These are phyloP conservation scores for Aspergillus avenaceus DNA, from an alignment of 495 filamentous ascomycete genomes.

Conservation along the genomic window DNA sequence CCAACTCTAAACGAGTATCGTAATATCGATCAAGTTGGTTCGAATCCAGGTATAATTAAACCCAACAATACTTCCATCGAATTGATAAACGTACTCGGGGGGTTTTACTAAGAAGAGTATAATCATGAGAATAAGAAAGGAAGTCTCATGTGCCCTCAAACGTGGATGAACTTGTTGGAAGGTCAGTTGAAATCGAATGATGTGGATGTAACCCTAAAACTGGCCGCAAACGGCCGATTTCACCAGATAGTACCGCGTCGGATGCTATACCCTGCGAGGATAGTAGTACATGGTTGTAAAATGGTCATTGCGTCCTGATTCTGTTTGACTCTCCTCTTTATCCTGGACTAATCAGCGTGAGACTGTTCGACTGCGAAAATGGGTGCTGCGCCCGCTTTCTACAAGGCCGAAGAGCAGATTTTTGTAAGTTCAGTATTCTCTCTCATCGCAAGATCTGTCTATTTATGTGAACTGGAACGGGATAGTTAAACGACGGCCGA, in stretches of 20 bases:
- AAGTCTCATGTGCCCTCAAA: not conserved
- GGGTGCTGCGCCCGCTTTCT: not conserved
- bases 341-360: not conserved
- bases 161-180: no score
- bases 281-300: not conserved
- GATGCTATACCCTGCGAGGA: not conserved
- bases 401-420: conserved; percentile 9
- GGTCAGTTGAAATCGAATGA: not conserved
- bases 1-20: no score
- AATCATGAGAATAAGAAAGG: no score
- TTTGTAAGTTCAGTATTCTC: conserved; percentile 1
- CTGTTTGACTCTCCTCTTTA: not conserved
- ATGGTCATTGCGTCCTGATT: not conserved
- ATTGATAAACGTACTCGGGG: no score
- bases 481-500: conserved; percentile 58
- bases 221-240: not conserved
- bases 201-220: not conserved
- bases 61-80: no score
- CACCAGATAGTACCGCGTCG: not conserved
- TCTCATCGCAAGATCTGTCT: not conserved
- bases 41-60: no score
- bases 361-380: not conserved
- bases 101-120: no score
- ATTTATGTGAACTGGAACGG: not conserved
- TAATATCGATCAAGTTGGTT: no score